These are phyloP conservation scores for Boletus sp. DNA, from an alignment of 768 basidiomycete genomes.

Conservation along the genomic window DNA sequence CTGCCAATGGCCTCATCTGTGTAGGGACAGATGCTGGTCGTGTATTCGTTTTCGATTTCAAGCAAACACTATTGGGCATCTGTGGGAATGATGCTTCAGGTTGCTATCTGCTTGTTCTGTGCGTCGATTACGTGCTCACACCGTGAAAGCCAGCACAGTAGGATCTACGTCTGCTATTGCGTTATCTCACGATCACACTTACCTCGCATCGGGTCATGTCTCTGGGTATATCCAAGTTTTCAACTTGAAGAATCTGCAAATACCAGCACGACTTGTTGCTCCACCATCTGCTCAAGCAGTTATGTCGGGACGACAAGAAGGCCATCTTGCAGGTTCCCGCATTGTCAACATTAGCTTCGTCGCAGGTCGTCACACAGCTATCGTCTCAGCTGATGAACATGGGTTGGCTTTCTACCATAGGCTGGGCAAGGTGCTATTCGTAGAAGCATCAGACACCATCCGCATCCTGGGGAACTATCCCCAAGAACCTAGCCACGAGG, in stretches of 20 bases:
- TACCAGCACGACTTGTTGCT: conserved; percentile 63
- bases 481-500: conserved; percentile 33
- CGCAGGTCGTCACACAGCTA: conserved; percentile 87
- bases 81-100: conserved; percentile 70
- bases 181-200: conserved; percentile 92
- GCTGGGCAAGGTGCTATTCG: conserved; percentile 89
- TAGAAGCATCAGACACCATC: conserved; percentile 91
- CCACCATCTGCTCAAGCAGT: conserved; percentile 70
- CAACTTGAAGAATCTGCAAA: conserved; percentile 67
- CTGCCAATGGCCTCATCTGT: conserved; percentile 85
- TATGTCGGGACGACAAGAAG: conserved; percentile 75
- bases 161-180: conserved; percentile 87
- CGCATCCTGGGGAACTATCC: conserved; percentile 93
- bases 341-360: conserved; percentile 86
- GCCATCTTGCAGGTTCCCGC: conserved; percentile 75
- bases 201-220: conserved; percentile 82
- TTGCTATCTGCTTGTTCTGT: conserved; percentile 31
- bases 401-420: conserved; percentile 96
- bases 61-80: conserved; percentile 75
- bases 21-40: conserved; percentile 81
- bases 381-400: conserved; percentile 85
- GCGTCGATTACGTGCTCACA: conserved; percentile 18
- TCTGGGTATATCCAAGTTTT: conserved; percentile 85
- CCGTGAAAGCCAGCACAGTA: conserved; percentile 48
- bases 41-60: conserved; percentile 85